phyloP scores from a whole-genome alignment of 1,139 yeast genomes.

The Yamadazyma siamensis region DNA sequence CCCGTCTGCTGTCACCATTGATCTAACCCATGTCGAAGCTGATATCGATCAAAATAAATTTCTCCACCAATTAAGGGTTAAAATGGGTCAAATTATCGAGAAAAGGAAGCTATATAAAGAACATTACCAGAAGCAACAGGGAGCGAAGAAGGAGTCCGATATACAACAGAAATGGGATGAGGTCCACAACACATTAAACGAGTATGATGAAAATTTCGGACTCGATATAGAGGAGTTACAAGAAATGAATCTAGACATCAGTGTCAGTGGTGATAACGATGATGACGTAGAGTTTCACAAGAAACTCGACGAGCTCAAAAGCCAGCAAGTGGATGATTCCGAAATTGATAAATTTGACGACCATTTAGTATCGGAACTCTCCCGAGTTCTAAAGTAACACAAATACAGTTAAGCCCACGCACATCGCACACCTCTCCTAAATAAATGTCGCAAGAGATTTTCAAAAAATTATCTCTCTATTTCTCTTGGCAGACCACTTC shows the following conservation, averaged over 20 bases:
- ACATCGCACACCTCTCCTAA: too few species aligned
- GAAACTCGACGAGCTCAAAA: constrained; percentile 16
- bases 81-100: constrained; percentile 24
- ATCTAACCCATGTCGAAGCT: constrained; percentile 20
- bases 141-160: constrained; percentile 21
- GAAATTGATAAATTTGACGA: constrained; percentile 27
- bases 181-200: constrained; percentile 41
- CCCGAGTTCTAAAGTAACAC: constrained; percentile 6
- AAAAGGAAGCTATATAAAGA: constrained; percentile 35
- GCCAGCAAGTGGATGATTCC: constrained; percentile 17
- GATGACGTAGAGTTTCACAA: constrained; percentile 18
- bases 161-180: constrained; percentile 51
- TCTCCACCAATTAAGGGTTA: constrained; percentile 26
- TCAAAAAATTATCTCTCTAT: too few species aligned
- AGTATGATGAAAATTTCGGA: constrained; percentile 51
- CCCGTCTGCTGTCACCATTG: constrained; percentile 40
- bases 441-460: too few species aligned
- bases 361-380: constrained; percentile 8
- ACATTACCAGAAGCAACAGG: constrained; percentile 19
- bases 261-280: constrained; percentile 12
- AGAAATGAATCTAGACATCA: constrained; percentile 42
- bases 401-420: too few species aligned
- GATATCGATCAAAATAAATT: constrained; percentile 24
- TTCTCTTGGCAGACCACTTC: too few species aligned
- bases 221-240: constrained; percentile 54